A percentile compares a stretch with the other conserved stretches of the same genome.
Evolutionary conservation across 2,329 filamentous ascomycete species (phyloP).

Genomic region (Lachnellula occidentalis): DNA sequence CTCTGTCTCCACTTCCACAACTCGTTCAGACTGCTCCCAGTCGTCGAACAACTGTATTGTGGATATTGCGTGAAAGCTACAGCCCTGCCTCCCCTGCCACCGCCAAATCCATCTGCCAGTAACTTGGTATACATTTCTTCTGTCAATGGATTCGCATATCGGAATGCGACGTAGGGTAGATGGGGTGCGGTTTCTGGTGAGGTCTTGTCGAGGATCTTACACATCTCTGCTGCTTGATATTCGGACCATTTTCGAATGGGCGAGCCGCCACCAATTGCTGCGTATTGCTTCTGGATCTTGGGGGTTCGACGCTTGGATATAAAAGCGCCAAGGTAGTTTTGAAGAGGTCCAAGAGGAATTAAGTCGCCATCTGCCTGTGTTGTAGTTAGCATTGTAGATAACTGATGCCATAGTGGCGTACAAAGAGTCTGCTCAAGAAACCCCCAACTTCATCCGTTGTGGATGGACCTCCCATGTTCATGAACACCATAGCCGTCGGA

Average conservation of each 20-base stretch:
- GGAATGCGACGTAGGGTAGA: conserved; percentile 95
- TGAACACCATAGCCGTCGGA: conserved; percentile 94
- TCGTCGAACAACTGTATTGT: conserved; percentile 97
- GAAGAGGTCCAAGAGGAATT: conserved; percentile 89
- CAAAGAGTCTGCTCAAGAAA: conserved; percentile 89
- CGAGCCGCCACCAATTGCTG: conserved; percentile 92
- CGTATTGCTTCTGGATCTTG: conserved; percentile 95
- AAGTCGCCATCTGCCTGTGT: conserved; percentile 80
- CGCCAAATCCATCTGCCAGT: conserved; percentile 83
- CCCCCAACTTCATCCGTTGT: conserved; percentile 82
- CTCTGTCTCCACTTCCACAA: conserved; percentile 94
- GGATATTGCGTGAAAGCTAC: conserved; percentile 98
- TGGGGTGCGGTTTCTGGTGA: conserved; percentile 93
- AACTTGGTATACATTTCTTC: conserved; percentile 86
- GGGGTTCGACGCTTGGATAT: conserved; percentile 84
- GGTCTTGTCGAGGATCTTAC: conserved; percentile 87
- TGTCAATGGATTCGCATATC: conserved; percentile 88
- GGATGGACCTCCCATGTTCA: conserved; percentile 97
- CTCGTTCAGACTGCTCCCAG: conserved; percentile 92
- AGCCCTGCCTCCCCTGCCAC: conserved; percentile 82
- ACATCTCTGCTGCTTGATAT: conserved; percentile 90
- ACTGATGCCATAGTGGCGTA: conserved; percentile 41
- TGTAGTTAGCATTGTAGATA: conserved; percentile 10
- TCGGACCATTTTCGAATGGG: conserved; percentile 98
- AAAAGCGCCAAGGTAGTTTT: conserved; percentile 83